Evolutionary conservation across 2,329 filamentous ascomycete genomes (phyloP), one percentile per base, ranked within the genome.

Genomic region (Zarea fungicola): DNA sequence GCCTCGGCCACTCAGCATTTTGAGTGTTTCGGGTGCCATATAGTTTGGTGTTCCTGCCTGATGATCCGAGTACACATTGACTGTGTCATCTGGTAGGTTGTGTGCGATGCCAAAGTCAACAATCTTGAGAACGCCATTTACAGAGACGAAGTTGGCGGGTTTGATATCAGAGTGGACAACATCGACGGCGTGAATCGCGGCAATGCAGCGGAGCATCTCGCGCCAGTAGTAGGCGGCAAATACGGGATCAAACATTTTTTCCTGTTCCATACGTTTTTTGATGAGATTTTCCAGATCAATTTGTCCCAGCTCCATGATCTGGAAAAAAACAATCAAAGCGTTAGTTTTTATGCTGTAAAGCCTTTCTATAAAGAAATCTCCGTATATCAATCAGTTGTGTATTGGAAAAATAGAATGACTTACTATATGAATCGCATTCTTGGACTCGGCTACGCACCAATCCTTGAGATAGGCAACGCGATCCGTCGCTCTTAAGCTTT

Each of bases 101-200:
- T 93, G 92, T 42, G 89, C 89, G 60, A 96, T 95, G 56, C 89
- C 89, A 64, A 96, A 95, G 67, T 96, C 89, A 61, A 95, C 95
- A 46, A 96, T 77, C 65, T 95, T 95, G 25, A 96, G 75, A 18
- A 83, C 79, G 19, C 89, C 89, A 60, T 88, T 81, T 11, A 92
- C 87, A 19, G 95, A 75, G 11, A 96, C 82, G 62, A 96, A 95
- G 62, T 96, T 96, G 56, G 89, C 88, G 1, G 89, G 89, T 65
- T 96, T 95, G 31, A 96, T 74, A 62, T 96, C 90, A 0, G 87
- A 91, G 67, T 96, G 89, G 4, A 96, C 89, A 54, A 96, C 88
- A 61, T 92, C 87, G 63, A 84, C 76, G 2, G 83, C 78, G 62
- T 96, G 89, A 1, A 95, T 87, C 1, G 89, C 80, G 57, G 84